Conservation (phyloP, 306 rosid genomes). For the Lathyrus oleraceus region DNA sequence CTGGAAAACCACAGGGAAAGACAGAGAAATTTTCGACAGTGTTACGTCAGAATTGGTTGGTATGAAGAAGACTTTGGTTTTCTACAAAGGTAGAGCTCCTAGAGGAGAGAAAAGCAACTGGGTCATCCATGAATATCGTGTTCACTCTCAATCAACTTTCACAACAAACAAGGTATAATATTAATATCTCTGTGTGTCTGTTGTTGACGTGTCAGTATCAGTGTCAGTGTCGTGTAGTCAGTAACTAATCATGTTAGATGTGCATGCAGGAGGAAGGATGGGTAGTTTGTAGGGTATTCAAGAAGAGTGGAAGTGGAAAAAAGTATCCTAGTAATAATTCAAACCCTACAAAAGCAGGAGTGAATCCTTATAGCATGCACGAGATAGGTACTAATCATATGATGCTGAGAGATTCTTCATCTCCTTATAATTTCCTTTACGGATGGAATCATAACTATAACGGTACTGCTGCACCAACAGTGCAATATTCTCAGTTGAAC, state of each 20-base stretch:
- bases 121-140: conserved; percentile 98
- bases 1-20: conserved; percentile 97
- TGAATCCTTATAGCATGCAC: neutral
- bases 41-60: conserved; percentile 70
- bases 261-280: neutral
- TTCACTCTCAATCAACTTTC: neutral
- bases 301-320: conserved; percentile 9
- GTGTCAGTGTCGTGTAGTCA: no score
- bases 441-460: neutral
- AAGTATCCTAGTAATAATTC: neutral
- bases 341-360: neutral
- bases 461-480: neutral
- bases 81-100: conserved; percentile 95
- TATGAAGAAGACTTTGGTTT: conserved; percentile 92
- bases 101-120: conserved; percentile 90
- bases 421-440: neutral
- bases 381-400: neutral
- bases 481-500: neutral
- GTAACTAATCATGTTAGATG: neutral
- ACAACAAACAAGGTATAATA: neutral
- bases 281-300: neutral
- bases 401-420: neutral
- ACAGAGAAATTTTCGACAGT: conserved; percentile 68
- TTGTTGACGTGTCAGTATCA: no score
- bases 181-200: no score